Percentiles rank a stretch among this genome's conserved stretches.
Evolutionary conservation across 306 rosid species (phyloP).

Genomic region (Gastrolobium bilobum): DNA sequence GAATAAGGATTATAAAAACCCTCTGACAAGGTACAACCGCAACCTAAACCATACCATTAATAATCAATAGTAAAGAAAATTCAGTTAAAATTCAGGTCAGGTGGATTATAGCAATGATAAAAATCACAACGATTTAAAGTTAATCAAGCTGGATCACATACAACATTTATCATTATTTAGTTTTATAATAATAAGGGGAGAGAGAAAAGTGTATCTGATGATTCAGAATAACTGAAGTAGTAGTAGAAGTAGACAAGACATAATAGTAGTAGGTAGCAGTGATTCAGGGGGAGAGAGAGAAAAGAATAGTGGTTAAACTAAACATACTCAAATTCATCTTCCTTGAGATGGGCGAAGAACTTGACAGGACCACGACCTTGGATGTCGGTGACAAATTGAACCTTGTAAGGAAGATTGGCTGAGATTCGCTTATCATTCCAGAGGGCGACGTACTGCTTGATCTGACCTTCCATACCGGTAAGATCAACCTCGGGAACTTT

Average conservation of each 20-base stretch:
- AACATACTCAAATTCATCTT: constrained; percentile 84
- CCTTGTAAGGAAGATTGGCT: constrained; percentile 88
- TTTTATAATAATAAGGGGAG: constrained; percentile 10
- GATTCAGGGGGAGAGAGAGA: background rate
- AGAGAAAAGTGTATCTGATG: background rate
- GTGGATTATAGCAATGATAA: background rate
- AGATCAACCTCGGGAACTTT: constrained; percentile 77
- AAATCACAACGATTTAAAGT: background rate
- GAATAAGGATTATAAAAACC: background rate
- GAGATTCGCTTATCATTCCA: constrained; percentile 95
- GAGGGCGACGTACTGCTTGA: constrained; percentile 82
- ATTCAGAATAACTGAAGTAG: too few species aligned
- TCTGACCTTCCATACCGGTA: constrained; percentile 75
- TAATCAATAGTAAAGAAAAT: background rate
- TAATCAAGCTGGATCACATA: constrained; percentile 31
- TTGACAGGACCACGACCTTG: constrained; percentile 84
- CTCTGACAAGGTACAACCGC: background rate
- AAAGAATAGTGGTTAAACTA: constrained; percentile 12
- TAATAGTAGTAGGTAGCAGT: too few species aligned
- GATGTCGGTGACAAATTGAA: constrained; percentile 70
- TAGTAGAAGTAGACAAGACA: too few species aligned
- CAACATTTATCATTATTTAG: constrained; percentile 20
- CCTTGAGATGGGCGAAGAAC: constrained; percentile 91
- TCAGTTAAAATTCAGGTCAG: background rate
- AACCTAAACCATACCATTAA: background rate